Evolutionary conservation across 495 filamentous ascomycete species (phyloP), one percentile per base, ranked within the genome.

Genomic region (Staphylotrichum longicolle): DNA sequence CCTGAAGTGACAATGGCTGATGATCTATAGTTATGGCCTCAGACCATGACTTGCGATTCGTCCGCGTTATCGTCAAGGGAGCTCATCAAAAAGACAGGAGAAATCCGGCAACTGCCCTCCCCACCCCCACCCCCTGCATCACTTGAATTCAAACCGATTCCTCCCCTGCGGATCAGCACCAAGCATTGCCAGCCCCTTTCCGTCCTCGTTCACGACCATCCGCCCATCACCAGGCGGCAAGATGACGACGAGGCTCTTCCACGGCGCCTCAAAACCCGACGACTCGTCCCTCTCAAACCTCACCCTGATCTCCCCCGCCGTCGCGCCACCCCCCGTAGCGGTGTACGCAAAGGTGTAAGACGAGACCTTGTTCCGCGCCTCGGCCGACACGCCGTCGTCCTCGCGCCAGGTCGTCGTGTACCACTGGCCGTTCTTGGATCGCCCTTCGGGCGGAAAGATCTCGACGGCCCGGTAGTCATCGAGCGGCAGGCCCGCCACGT

Each of bases 261-360:
- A 54, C 37, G 51, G 51, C 37, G 51, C 51, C 51, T 40, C 51
- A n/a, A 54, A 54, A 37, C 51, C 51, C 5, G 51, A 54, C n/a
- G 51, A 54, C 37, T 54, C 51, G 37, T 54, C 51, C 35, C 37
- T 20, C 15, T 35, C 20, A 15, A 54, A 54, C 12, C 12, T 54
- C 2, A 54, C 51, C 51, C 30, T 27, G 35, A 54, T 54, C 15
- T 54, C 51, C 30, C 48, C 48, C 30, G 48, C 34, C 34, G 35
- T 27, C 20, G 20, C 20, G 20, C 20, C 20, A 27, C 20, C 37
- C 0, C 35, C 35, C 35, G 51, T 41, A 14, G 51, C 51, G 11
- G 51, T 54, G 51, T 54, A 54, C 0, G 51, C 51, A 40, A 54
- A 9, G 2, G 37, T 41, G 51, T 54, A 54, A 11, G 35, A 54